phyloP scores from a whole-genome alignment of 2,329 filamentous ascomycete genomes.

The Beauveria scarabaeidicola region DNA sequence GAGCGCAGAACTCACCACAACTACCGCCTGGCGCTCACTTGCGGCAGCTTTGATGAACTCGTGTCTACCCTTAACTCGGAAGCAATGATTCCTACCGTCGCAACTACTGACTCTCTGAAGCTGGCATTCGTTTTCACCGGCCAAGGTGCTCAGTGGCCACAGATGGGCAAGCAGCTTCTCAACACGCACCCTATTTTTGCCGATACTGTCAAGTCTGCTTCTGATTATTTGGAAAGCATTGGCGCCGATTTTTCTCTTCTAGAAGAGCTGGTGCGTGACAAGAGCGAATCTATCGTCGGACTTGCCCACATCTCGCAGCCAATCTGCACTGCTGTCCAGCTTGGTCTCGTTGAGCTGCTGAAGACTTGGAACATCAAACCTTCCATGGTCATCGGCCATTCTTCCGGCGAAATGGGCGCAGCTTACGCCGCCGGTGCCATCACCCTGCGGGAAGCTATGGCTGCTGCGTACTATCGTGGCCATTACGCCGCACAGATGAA shows the following conservation, averaged over 20 bases:
- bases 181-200: conserved; percentile 27
- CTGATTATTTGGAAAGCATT: conserved; percentile 25
- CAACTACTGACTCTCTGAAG: conserved; percentile 15
- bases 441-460: conserved; percentile 35
- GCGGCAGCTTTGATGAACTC: conserved; percentile 36
- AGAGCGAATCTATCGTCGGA: conserved; percentile 25
- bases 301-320: conserved; percentile 36
- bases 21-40: conserved; percentile 36
- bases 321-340: conserved; percentile 37
- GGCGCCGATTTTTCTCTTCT: conserved; percentile 28
- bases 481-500: conserved; percentile 35
- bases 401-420: conserved; percentile 40
- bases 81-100: conserved; percentile 12
- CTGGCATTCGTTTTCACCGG: conserved; percentile 31
- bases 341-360: conserved; percentile 37
- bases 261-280: conserved; percentile 29
- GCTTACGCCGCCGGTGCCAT: conserved; percentile 37
- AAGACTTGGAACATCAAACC: conserved; percentile 34
- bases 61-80: conserved; percentile 7
- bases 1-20: conserved; percentile 35
- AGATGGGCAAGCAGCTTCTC: conserved; percentile 31
- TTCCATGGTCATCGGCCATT: conserved; percentile 34
- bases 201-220: conserved; percentile 23
- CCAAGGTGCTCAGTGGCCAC: conserved; percentile 30
- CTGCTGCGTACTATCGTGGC: conserved; percentile 41